Evolutionary conservation across 148 eudicot genomes (phyloP).

Genomic region (Camellia japonica): DNA sequence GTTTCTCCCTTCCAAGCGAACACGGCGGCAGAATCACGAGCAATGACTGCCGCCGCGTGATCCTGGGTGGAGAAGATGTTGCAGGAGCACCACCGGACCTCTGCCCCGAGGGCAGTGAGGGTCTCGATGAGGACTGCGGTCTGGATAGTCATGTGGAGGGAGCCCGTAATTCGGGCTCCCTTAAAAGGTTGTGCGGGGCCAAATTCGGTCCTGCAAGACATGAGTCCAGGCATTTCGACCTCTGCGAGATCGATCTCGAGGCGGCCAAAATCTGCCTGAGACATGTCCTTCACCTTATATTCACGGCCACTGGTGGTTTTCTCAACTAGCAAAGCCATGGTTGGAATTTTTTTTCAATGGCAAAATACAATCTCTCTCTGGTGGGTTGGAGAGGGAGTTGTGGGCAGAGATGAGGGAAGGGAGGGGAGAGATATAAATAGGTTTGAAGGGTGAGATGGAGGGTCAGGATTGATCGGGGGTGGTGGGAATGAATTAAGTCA

Average conservation of each 20-base stretch:
- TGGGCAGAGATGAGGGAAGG: conserved; percentile 1
- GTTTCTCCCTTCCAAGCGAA: conserved; percentile 99
- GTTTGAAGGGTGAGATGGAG: conserved; percentile 26
- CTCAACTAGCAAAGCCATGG: conserved; percentile 69
- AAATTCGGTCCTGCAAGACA: conserved; percentile 73
- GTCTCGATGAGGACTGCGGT: conserved; percentile 93
- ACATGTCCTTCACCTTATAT: conserved; percentile 94
- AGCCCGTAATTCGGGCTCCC: conserved; percentile 82
- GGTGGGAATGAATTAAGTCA: background rate
- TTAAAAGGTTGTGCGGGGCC: conserved; percentile 85
- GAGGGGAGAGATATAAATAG: conserved; percentile 46
- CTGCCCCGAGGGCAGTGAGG: conserved; percentile 84
- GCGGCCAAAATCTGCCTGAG: conserved; percentile 89
- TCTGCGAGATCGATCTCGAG: conserved; percentile 89
- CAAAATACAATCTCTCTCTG: background rate
- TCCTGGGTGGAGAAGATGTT: conserved; percentile 97
- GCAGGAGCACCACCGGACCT: conserved; percentile 95
- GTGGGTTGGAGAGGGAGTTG: conserved; percentile 2
- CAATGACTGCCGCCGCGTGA: conserved; percentile 92
- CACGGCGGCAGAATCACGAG: conserved; percentile 84
- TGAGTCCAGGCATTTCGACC: conserved; percentile 90
- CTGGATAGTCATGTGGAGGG: conserved; percentile 91
- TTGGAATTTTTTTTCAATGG: background rate
- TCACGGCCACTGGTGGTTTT: conserved; percentile 75
- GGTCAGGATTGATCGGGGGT: conserved; percentile 34